phyloP scores from a whole-genome alignment of 192 early-diverging fungal genomes.

The Blastocladiella britannica region DNA sequence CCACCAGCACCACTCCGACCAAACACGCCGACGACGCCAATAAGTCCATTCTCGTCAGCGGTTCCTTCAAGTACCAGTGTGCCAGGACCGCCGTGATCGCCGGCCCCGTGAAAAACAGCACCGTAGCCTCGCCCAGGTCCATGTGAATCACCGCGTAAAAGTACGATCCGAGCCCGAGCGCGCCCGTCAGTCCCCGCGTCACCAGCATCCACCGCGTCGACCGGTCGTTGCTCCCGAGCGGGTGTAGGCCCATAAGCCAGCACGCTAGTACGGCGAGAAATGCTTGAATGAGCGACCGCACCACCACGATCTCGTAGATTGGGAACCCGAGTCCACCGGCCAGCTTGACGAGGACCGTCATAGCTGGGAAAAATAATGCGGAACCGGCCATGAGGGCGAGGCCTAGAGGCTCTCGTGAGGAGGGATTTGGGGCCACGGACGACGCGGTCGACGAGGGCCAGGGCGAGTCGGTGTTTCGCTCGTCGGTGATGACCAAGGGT shows the following conservation, averaged over 20 bases:
- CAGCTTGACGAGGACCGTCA: constrained; percentile 52
- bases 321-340: constrained; percentile 31
- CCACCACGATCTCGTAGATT: constrained; percentile 48
- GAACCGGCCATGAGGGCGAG: constrained; percentile 41
- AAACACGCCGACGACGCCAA: constrained; percentile 30
- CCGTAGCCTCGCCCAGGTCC: constrained; percentile 5
- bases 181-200: constrained; percentile 39
- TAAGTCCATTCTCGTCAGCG: constrained; percentile 34
- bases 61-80: constrained; percentile 32
- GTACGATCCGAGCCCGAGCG: constrained; percentile 42
- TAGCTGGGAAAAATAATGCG: constrained; percentile 44
- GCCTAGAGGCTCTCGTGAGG: constrained; percentile 19
- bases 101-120: constrained; percentile 54
- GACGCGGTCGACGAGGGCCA: too few species aligned
- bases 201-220: constrained; percentile 38
- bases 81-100: constrained; percentile 56
- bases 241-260: constrained; percentile 20
- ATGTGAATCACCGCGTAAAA: constrained; percentile 28
- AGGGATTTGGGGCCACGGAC: too few species aligned
- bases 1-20: constrained; percentile 38
- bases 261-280: constrained; percentile 33
- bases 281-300: constrained; percentile 45
- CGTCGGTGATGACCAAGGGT: too few species aligned
- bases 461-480: too few species aligned
- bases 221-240: constrained; percentile 26